Evolutionary conservation across 2,329 filamentous ascomycete genomes (phyloP).

Genomic region (Pseudocercospora fuligena): DNA sequence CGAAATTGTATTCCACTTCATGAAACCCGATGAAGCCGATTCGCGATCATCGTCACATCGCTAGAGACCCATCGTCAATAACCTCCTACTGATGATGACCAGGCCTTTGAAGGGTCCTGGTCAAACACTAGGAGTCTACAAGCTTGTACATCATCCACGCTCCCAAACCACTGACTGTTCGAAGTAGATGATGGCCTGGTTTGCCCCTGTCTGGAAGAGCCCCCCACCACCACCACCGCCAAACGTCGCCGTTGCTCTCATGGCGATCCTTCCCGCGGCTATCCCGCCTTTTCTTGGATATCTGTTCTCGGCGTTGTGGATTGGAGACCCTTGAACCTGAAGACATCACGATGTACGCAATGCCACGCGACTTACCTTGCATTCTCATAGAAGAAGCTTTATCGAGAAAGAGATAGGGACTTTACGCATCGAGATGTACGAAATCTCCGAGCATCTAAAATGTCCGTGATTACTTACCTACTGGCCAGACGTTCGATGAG

Average conservation of each 20-base stretch:
- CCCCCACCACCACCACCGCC: background rate
- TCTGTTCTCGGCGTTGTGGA: background rate
- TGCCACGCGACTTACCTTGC: constrained; percentile 4
- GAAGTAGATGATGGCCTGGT: background rate
- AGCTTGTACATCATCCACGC: background rate
- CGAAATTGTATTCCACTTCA: constrained; percentile 4
- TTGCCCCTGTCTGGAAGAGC: background rate
- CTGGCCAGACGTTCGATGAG: background rate
- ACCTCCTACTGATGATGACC: background rate
- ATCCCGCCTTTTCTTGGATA: background rate
- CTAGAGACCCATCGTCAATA: background rate
- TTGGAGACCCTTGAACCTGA: background rate
- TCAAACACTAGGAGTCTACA: background rate
- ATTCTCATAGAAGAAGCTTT: background rate
- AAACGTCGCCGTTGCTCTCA: constrained; percentile 1
- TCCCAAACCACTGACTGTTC: background rate
- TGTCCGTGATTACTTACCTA: background rate
- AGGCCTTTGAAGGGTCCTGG: background rate
- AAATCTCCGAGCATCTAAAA: background rate
- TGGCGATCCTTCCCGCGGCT: constrained; percentile 1
- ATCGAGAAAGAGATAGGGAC: background rate
- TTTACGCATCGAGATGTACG: background rate
- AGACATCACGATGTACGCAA: background rate
- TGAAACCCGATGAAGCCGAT: constrained; percentile 6
- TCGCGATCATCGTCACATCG: constrained; percentile 4